Base-by-base conservation (phyloP, 805 yeast genomes). In the Hyphopichia homilentoma region DNA sequence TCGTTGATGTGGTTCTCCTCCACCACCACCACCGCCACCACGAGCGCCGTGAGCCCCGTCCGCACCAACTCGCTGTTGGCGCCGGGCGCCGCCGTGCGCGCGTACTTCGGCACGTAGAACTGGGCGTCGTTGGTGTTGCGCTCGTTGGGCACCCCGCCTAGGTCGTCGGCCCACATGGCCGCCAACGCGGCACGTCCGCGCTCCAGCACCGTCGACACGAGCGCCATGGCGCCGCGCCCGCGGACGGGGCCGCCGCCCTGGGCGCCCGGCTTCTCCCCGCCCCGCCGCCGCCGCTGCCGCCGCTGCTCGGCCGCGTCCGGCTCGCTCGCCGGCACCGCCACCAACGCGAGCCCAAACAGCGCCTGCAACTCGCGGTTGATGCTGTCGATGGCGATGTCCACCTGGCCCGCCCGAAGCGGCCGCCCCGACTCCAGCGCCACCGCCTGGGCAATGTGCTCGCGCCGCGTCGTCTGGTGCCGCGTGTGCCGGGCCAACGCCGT, bases 1-100 rank as follows among this genome's bases (percentile, higher is more conserved):
- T 61, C 67, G 3, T 47, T 36, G 8, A 60, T 31, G 33, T 57
- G 52, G 37, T 64, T 63, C 17, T 57, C 64, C 22, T 54, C 41
- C 11, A 64, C 38, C 0, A 66, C 47, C 5, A 65, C 34, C 6
- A 61, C 24, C 7, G 60, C 33, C 4, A 65, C 27, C 4, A 64
- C 41, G 21, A 61, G 34, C 20, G 57, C 31, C 21, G 53, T 39
- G 2, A 66, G 22, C 7, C 73, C 70, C 2, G 46, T 42, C 32
- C 54, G 50, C 8, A 59, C 47, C 24, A 59, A 38, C 21, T 59
- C 66, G 6, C 27, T 25, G 34, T 56, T 54, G 14, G 50, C 48
- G 16, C 41, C 38, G 2, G 59, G 54, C 3, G 47, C 27, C 4
- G 30, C 30, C 1, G 43, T 27, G 25, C 54, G 40, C 7, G 31